Conservation (phyloP, 352 stramenopile genomes). For the Stramenopiles sp. region DNA sequence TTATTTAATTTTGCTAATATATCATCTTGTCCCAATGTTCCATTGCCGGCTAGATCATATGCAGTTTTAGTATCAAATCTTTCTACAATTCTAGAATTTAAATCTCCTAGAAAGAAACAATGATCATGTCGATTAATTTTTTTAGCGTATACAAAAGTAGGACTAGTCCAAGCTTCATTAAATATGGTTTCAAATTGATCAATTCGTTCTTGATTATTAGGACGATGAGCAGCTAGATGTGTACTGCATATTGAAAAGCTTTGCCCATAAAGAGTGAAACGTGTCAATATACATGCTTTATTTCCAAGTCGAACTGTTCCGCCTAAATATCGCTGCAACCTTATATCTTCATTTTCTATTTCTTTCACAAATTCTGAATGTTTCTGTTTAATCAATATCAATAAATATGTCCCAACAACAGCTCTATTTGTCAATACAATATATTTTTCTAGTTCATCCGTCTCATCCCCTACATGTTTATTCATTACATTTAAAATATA, state of each 20-base stretch:
- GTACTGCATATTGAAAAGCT: not conserved
- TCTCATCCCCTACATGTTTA: not conserved
- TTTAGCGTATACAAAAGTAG: not conserved
- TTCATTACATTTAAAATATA: not conserved
- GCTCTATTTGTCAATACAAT: not conserved
- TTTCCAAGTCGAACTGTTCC: not conserved
- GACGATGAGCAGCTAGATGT: not conserved
- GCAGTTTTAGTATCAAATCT: not conserved
- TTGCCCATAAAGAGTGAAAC: not conserved
- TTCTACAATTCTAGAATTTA: not conserved
- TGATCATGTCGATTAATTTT: not conserved
- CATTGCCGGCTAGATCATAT: not conserved
- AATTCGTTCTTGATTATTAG: not conserved
- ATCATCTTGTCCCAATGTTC: no score
- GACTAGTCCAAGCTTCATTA: not conserved
- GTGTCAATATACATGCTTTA: not conserved
- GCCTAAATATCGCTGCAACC: not conserved
- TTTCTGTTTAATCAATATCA: not conserved
- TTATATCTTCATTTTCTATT: not conserved
- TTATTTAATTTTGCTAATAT: not conserved
- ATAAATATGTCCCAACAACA: not conserved
- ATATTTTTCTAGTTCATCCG: no score
- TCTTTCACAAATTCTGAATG: not conserved
- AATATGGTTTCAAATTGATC: not conserved
- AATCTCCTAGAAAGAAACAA: not conserved